Base-by-base conservation (phyloP, 768 basidiomycete genomes). In the Serpula lacrymans region DNA sequence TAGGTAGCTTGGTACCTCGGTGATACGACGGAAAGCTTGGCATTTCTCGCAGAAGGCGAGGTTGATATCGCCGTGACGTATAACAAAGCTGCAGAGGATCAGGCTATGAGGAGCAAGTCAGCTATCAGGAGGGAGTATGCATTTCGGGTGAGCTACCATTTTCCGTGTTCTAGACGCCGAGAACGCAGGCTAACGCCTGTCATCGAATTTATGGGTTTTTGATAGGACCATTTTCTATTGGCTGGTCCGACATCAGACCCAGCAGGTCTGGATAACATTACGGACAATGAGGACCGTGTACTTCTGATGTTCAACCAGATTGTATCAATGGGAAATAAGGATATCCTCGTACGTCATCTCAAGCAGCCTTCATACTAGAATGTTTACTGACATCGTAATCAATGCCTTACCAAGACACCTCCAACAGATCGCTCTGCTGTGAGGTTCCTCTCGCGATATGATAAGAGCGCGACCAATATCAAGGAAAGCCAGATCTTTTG, bases 391-490 rank as follows among this genome's bases (percentile, higher is more conserved):
- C 4, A 25, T 25, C 18, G n/a, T n/a, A n/a, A n/a, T n/a, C n/a
- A n/a, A n/a, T n/a, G n/a, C 23, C 26, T 18, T 14, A 30, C 26
- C 17, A 50, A 60, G 52, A 45, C 37, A 46, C 69, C 48, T 47
- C 64, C 22, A 45, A 58, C 14, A 49, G 48, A 52, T 24, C 64
- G 59, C 1, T 57, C 54, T 4, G 53, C 73, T 4, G 69, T 68
- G 11, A 71, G 74, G 23, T 78, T 78, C 55, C 65, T 79, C 11
- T 75, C 75, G 2, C 70, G 77, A 3, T 79, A 64, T 43, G 77
- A 80, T 47, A 79, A 77, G 47, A 74, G 74, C 38, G 76, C 78
- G 7, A 78, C 76, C 0, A 77, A 79, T 49, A 76, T 79, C 54
- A 79, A 76, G 43, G 75, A 78, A 44, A 74, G 69, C 22, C 52